phyloP scores from a whole-genome alignment of 768 basidiomycete species.

The Trametes villosa region DNA sequence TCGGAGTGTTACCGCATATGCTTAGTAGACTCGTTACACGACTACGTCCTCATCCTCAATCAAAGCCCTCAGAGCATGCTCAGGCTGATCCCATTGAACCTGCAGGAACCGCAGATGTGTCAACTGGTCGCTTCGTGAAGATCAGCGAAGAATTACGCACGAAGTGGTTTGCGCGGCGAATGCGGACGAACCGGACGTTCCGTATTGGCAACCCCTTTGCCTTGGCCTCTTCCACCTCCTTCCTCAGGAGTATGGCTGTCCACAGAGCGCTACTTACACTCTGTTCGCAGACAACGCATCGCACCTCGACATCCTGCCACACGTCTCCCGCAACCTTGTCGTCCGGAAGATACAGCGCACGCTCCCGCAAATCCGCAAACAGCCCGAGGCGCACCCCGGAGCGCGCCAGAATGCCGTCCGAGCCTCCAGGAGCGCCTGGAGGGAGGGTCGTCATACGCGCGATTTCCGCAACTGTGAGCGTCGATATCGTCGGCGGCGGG shows the following conservation, averaged over 20 bases:
- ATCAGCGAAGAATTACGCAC: too few relatives aligned
- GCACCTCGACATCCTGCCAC: constrained; percentile 9
- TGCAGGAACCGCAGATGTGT: background rate
- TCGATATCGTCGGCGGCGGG: constrained; percentile 20
- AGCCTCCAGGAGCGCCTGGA: constrained; percentile 20
- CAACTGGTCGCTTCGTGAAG: too few relatives aligned
- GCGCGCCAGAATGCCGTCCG: constrained; percentile 11
- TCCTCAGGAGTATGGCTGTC: background rate
- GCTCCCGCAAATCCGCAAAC: background rate
- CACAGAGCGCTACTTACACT: constrained; percentile 2
- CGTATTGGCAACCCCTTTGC: background rate
- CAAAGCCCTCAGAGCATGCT: background rate
- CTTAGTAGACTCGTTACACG: background rate
- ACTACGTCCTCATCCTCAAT: background rate
- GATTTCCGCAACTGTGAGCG: constrained; percentile 1
- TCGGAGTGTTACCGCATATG: too few relatives aligned
- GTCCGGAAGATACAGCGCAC: constrained; percentile 10
- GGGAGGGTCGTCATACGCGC: background rate
- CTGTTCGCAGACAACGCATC: constrained; percentile 9
- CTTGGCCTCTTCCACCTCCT: constrained; percentile 9
- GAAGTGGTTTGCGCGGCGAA: constrained; percentile 18
- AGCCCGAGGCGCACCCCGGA: background rate
- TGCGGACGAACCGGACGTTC: constrained; percentile 3
- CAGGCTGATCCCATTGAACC: background rate
- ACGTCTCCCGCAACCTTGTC: background rate